Percentiles rank a stretch among this genome's conserved stretches.
Evolutionary conservation across 2,329 filamentous ascomycete genomes (phyloP).

Genomic region (Fusarium sp.): DNA sequence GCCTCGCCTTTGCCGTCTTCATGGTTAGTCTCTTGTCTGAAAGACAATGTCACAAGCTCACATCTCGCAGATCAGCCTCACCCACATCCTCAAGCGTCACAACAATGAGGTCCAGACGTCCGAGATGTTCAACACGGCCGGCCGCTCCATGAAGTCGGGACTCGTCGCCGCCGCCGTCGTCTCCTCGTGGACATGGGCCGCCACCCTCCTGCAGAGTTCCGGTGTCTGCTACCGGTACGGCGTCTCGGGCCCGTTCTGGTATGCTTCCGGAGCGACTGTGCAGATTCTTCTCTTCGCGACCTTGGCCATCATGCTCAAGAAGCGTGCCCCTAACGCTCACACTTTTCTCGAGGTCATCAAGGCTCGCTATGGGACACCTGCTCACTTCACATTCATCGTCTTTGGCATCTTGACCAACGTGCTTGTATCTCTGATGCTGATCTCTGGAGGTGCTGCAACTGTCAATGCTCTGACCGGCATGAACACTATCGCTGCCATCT

Average conservation of each 20-base stretch:
- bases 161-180: slow-evolving; percentile 89
- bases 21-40: slow-evolving; percentile 60
- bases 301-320: slow-evolving; percentile 88
- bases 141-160: slow-evolving; percentile 87
- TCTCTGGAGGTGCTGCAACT: slow-evolving; percentile 79
- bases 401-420: slow-evolving; percentile 88
- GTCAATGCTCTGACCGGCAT: slow-evolving; percentile 56
- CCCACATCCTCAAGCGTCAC: slow-evolving; percentile 74
- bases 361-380: slow-evolving; percentile 77
- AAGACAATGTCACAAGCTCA: not conserved
- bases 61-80: slow-evolving; percentile 67
- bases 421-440: slow-evolving; percentile 86
- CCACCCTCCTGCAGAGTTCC: slow-evolving; percentile 81
- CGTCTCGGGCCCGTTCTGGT: slow-evolving; percentile 69
- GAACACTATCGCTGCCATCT: slow-evolving; percentile 82
- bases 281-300: slow-evolving; percentile 91
- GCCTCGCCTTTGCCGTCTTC: slow-evolving; percentile 78
- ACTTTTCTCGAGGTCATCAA: slow-evolving; percentile 85
- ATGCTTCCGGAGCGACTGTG: slow-evolving; percentile 79
- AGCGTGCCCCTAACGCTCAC: slow-evolving; percentile 87
- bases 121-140: slow-evolving; percentile 91
- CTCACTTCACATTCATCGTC: slow-evolving; percentile 82
- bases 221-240: slow-evolving; percentile 84
- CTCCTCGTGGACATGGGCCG: slow-evolving; percentile 92
- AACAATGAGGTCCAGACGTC: slow-evolving; percentile 81